Percentiles rank a stretch among this genome's conserved stretches.
Evolutionary conservation across 148 eudicot species (phyloP).

Genomic region (Hydrangea macrophylla): DNA sequence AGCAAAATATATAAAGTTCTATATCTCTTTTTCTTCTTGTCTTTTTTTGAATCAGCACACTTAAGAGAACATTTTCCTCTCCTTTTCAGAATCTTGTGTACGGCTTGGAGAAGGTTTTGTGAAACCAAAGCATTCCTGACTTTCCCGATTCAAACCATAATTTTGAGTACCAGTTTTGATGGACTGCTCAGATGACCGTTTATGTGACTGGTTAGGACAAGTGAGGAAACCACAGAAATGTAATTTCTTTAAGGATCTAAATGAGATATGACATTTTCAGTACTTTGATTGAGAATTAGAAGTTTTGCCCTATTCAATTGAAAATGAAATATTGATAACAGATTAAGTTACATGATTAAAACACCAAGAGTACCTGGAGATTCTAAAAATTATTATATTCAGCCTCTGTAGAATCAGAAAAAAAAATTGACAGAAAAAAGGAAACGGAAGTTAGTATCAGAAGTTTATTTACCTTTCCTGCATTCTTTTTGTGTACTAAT

Average conservation of each 20-base stretch:
- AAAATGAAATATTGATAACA: neutral
- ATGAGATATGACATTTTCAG: slow-evolving; percentile 5
- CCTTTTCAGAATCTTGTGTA: slow-evolving; percentile 69
- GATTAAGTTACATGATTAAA: too few species aligned
- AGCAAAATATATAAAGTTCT: neutral
- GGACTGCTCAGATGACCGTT: neutral
- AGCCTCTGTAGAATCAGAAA: neutral
- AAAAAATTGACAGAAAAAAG: too few species aligned
- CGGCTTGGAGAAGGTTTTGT: slow-evolving; percentile 88
- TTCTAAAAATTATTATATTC: neutral
- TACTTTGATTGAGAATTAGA: too few species aligned
- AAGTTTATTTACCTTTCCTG: too few species aligned
- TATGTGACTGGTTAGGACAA: neutral
- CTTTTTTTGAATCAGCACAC: neutral
- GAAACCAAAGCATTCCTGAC: slow-evolving; percentile 20
- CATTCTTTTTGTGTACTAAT: too few species aligned
- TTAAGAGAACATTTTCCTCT: neutral
- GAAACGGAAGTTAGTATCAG: too few species aligned
- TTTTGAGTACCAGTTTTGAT: neutral
- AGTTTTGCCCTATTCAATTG: neutral
- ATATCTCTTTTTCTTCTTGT: neutral
- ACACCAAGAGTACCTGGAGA: neutral
- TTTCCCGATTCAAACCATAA: neutral
- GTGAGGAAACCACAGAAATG: neutral
- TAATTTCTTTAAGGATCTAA: neutral